Percentiles rank a stretch among this genome's conserved stretches.
Conservation (phyloP, 1,139 yeast genomes). For the Spencermartinsiella ligniputridi region DNA sequence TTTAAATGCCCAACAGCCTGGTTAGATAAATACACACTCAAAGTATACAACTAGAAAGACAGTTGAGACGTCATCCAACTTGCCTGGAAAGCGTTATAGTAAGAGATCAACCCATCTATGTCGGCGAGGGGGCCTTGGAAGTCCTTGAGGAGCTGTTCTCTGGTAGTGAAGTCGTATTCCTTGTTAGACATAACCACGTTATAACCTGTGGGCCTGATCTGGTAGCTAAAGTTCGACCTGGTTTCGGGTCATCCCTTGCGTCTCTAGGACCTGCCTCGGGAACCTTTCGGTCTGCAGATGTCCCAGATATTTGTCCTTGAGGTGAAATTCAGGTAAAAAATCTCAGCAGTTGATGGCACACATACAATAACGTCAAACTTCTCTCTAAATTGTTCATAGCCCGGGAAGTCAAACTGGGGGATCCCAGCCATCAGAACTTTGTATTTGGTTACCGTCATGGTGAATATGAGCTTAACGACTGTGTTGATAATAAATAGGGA, state of each 20-base stretch:
- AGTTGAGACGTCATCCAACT: neutral
- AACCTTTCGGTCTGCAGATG: too few species aligned
- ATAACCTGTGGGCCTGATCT: too few species aligned
- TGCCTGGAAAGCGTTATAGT: slow-evolving; percentile 23
- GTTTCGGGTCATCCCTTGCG: too few species aligned
- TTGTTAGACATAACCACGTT: neutral
- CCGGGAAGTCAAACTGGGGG: slow-evolving; percentile 1
- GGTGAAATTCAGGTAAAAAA: too few species aligned
- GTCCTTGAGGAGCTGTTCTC: slow-evolving; percentile 19
- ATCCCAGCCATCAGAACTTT: neutral
- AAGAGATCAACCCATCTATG: slow-evolving; percentile 20
- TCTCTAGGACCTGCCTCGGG: too few species aligned
- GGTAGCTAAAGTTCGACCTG: too few species aligned
- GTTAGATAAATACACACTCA: slow-evolving; percentile 9
- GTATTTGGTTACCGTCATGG: neutral
- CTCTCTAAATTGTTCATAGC: slow-evolving; percentile 4
- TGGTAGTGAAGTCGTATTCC: slow-evolving; percentile 12
- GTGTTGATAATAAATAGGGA: too few species aligned
- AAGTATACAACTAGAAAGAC: slow-evolving; percentile 1
- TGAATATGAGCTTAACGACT: neutral
- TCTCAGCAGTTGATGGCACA: too few species aligned
- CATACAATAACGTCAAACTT: slow-evolving; percentile 6
- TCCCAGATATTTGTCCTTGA: too few species aligned
- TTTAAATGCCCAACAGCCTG: slow-evolving; percentile 22
- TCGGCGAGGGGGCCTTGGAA: slow-evolving; percentile 15